These are phyloP conservation scores for Coniophora puteana DNA, from an alignment of 1,284 basidiomycete genomes.

Conservation along the genomic window DNA sequence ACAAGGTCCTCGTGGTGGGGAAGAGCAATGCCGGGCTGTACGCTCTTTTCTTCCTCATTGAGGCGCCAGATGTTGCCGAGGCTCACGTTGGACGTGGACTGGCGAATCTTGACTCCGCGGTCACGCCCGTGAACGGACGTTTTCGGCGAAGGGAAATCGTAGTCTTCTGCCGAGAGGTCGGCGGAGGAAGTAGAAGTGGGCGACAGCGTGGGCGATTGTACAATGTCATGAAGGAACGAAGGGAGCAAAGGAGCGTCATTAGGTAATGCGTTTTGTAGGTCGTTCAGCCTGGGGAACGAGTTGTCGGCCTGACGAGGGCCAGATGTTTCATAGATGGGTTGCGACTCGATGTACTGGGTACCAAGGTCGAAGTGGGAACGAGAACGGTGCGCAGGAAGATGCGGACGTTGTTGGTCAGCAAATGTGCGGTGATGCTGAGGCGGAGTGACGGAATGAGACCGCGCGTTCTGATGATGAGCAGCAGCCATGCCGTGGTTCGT, in stretches of 20 bases:
- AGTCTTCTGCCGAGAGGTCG: conserved; percentile 59
- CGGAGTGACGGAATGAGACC: conserved; percentile 44
- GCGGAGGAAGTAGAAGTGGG: conserved; percentile 60
- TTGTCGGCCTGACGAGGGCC: conserved; percentile 25
- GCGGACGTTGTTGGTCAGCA: conserved; percentile 30
- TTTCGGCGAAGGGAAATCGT: conserved; percentile 27
- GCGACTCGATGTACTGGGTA: conserved; percentile 35
- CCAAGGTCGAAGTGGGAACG: conserved; percentile 47
- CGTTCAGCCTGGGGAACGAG: conserved; percentile 24
- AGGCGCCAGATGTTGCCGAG: conserved; percentile 60
- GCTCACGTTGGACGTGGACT: conserved; percentile 32
- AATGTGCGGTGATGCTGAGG: conserved; percentile 33
- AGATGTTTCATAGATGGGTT: conserved; percentile 68
- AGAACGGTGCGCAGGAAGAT: conserved; percentile 36
- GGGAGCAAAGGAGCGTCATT: conserved; percentile 46
- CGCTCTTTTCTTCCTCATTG: conserved; percentile 60
- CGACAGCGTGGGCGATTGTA: conserved; percentile 60
- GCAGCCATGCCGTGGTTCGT: conserved; percentile 11
- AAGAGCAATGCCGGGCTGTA: conserved; percentile 39
- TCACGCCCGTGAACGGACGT: conserved; percentile 17
- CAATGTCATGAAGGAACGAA: conserved; percentile 69
- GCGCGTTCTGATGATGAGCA: conserved; percentile 25
- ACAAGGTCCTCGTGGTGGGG: conserved; percentile 28
- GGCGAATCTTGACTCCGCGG: conserved; percentile 18
- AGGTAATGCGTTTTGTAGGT: conserved; percentile 15